A percentile compares a stretch with the other conserved stretches of the same genome.
Evolutionary conservation across 768 basidiomycete species (phyloP).

Genomic region (Termitomyces sp.): DNA sequence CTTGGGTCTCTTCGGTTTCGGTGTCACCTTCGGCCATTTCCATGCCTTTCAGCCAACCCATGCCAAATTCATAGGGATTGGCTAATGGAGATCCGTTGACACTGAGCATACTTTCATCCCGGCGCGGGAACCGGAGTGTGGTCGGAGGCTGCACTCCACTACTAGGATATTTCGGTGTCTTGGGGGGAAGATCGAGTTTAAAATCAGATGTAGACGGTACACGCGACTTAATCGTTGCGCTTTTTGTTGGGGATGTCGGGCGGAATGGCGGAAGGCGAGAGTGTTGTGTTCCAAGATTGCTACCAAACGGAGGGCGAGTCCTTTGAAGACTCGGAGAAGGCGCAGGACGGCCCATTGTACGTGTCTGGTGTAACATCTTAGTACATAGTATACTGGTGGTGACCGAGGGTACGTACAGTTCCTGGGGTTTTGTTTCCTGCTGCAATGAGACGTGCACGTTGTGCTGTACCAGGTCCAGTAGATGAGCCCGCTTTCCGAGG

Average conservation of each 20-base stretch:
- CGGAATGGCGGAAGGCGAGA: conserved; percentile 29
- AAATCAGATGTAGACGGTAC: conserved; percentile 65
- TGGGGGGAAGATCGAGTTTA: conserved; percentile 60
- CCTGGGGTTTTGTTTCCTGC: conserved; percentile 37
- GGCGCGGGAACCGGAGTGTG: conserved; percentile 56
- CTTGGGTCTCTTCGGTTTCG: conserved; percentile 24
- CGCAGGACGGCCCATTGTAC: conserved; percentile 26
- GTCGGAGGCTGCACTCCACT: conserved; percentile 27
- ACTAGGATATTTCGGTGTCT: conserved; percentile 48
- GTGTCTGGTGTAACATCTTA: conserved; percentile 19
- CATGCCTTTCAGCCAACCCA: conserved; percentile 49
- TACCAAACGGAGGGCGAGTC: conserved; percentile 35
- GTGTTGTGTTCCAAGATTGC: conserved; percentile 26
- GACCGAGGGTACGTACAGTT: conserved; percentile 20
- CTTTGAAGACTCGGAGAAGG: conserved; percentile 43
- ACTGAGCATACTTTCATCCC: conserved; percentile 74
- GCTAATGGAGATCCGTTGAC: conserved; percentile 79
- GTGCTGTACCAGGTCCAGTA: conserved; percentile 47
- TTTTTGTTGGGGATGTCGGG: conserved; percentile 49
- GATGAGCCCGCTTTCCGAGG: conserved; percentile 49
- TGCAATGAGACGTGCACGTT: conserved; percentile 37
- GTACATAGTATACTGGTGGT: neutral
- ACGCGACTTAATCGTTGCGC: conserved; percentile 24
- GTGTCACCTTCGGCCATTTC: conserved; percentile 29
- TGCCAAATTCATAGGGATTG: conserved; percentile 67